A percentile compares a stretch with the other conserved stretches of the same genome.
Evolutionary conservation across 225 moss, liverwort and hornwort species (phyloP).

Genomic region (Pseudisothecium myosuroides): DNA sequence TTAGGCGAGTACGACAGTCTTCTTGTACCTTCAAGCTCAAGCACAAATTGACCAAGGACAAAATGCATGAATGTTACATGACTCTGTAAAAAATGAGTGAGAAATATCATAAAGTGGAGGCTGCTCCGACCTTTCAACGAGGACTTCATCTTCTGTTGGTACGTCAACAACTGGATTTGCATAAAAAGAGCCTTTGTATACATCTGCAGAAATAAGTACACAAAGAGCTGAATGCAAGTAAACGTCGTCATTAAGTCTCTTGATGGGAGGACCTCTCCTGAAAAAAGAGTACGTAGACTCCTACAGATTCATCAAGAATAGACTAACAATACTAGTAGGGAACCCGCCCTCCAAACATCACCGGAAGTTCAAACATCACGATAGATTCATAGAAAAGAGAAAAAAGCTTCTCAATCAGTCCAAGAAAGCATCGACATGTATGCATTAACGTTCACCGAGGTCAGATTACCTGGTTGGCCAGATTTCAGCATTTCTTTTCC

Average conservation of each 20-base stretch:
- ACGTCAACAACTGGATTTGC: slow-evolving; percentile 75
- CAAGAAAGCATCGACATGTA: background rate
- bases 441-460: background rate
- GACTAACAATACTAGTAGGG: background rate
- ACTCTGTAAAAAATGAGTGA: background rate
- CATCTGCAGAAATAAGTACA: slow-evolving; percentile 27
- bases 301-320: background rate
- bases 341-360: background rate
- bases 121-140: slow-evolving; percentile 45
- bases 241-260: background rate
- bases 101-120: background rate
- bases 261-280: background rate
- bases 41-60: background rate
- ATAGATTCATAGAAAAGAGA: background rate
- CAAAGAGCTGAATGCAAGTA: background rate
- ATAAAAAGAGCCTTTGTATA: slow-evolving; percentile 86
- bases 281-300: background rate
- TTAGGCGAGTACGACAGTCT: background rate
- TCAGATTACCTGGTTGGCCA: slow-evolving; percentile 63
- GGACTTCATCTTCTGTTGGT: slow-evolving; percentile 29
- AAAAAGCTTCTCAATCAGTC: background rate
- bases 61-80: background rate
- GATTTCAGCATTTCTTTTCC: slow-evolving; percentile 83
- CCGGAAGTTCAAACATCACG: background rate
- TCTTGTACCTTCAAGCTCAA: background rate